phyloP scores from a whole-genome alignment of 495 filamentous ascomycete genomes.

The Usnea hakonensis region DNA sequence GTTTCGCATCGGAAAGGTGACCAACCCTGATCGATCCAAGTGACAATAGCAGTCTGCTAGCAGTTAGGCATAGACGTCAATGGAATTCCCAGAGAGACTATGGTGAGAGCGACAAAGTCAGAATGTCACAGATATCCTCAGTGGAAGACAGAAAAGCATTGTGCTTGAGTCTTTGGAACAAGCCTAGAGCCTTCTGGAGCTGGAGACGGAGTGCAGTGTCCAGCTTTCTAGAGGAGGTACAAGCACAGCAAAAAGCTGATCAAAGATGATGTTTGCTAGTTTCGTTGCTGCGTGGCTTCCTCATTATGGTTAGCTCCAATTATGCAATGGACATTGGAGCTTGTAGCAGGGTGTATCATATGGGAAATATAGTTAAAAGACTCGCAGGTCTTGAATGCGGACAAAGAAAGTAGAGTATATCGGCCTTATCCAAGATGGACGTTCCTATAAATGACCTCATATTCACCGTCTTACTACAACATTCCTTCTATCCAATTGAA shows the following conservation, averaged over 20 bases:
- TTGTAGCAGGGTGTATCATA: neutral
- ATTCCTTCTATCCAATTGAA: too few species aligned
- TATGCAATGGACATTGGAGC: neutral
- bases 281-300: neutral
- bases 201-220: neutral
- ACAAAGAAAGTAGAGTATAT: neutral
- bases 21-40: constrained; percentile 18
- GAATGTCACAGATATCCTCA: constrained; percentile 5
- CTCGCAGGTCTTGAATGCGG: neutral
- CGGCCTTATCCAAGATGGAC: neutral
- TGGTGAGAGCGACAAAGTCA: constrained; percentile 12
- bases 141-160: neutral
- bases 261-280: neutral
- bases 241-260: neutral
- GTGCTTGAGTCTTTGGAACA: neutral
- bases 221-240: neutral
- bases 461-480: neutral
- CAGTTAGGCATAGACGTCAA: constrained; percentile 8
- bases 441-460: constrained; percentile 5
- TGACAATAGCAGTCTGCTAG: constrained; percentile 7
- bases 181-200: neutral
- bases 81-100: constrained; percentile 12
- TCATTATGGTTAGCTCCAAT: neutral
- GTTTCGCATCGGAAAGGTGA: constrained; percentile 12
- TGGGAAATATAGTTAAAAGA: too few species aligned